phyloP scores from a whole-genome alignment of 441 rosid species.

The Sinapis alba region DNA sequence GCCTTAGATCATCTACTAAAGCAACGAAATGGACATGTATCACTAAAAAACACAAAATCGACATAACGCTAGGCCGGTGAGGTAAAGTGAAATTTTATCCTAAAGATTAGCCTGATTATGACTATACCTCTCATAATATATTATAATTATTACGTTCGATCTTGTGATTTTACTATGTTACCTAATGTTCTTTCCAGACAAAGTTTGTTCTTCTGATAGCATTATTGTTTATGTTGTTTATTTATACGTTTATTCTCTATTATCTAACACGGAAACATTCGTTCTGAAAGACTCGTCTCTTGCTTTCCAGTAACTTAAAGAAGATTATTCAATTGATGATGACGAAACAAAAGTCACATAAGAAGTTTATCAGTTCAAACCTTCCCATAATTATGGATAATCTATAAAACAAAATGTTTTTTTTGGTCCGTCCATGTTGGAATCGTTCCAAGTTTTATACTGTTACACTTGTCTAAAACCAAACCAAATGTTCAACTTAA shows the following conservation, averaged over 20 bases:
- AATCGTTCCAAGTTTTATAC: neutral
- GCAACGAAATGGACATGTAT: neutral
- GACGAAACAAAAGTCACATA: neutral
- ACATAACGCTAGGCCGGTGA: conserved; percentile 38
- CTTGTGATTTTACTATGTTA: conserved; percentile 20
- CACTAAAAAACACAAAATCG: neutral
- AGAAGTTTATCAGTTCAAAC: neutral
- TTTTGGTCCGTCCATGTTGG: neutral
- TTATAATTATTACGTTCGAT: neutral
- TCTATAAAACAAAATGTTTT: neutral
- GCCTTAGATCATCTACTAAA: neutral
- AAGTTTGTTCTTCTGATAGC: conserved; percentile 1
- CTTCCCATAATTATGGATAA: neutral
- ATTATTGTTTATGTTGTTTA: conserved; percentile 31
- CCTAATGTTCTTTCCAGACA: conserved; percentile 21
- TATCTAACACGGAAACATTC: conserved; percentile 11
- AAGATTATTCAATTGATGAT: neutral
- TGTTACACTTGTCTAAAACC: neutral
- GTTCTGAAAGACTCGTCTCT: neutral
- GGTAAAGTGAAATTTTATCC: conserved; percentile 9
- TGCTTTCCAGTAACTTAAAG: neutral
- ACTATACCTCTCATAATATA: neutral
- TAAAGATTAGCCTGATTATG: conserved; percentile 25
- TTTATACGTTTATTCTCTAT: conserved; percentile 6
- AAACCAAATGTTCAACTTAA: neutral